phyloP scores from a whole-genome alignment of 305 asterid species.

The Plantago coronopus region DNA sequence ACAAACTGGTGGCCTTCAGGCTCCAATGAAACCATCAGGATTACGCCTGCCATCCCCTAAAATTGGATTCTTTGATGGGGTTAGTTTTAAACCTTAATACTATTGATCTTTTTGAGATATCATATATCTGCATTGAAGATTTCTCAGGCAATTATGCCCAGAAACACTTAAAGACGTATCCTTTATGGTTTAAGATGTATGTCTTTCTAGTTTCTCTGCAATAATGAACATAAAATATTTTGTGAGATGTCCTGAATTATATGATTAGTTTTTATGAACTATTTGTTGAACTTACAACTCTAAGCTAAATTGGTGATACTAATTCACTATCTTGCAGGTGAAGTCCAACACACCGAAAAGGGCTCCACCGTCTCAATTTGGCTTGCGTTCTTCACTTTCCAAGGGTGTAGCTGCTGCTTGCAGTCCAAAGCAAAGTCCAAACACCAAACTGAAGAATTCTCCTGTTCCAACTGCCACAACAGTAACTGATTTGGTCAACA shows the following conservation, averaged over 20 bases:
- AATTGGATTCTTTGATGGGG: constrained; percentile 98
- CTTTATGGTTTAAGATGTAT: neutral
- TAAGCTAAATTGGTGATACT: constrained; percentile 13
- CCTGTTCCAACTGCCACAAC: constrained; percentile 38
- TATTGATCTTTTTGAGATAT: constrained; percentile 2
- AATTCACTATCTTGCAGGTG: constrained; percentile 40
- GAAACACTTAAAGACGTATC: neutral
- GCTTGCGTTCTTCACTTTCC: constrained; percentile 33
- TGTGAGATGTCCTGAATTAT: no score
- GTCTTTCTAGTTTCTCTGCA: no score
- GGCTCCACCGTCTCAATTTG: constrained; percentile 35
- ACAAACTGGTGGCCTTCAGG: constrained; percentile 37
- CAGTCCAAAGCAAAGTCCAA: constrained; percentile 47
- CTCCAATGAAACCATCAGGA: constrained; percentile 70
- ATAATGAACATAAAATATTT: no score
- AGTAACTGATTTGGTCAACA: constrained; percentile 24
- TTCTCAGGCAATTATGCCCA: constrained; percentile 11
- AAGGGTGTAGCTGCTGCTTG: constrained; percentile 37
- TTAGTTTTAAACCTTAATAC: constrained; percentile 37
- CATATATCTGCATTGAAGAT: neutral
- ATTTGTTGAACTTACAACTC: constrained; percentile 11
- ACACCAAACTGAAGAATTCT: constrained; percentile 46
- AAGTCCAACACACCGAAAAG: constrained; percentile 74
- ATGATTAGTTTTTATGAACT: constrained; percentile 3
- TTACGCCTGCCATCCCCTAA: constrained; percentile 89